These are phyloP conservation scores for Dalbergia oliveri DNA, from an alignment of 306 rosid species.

Conservation along the genomic window DNA sequence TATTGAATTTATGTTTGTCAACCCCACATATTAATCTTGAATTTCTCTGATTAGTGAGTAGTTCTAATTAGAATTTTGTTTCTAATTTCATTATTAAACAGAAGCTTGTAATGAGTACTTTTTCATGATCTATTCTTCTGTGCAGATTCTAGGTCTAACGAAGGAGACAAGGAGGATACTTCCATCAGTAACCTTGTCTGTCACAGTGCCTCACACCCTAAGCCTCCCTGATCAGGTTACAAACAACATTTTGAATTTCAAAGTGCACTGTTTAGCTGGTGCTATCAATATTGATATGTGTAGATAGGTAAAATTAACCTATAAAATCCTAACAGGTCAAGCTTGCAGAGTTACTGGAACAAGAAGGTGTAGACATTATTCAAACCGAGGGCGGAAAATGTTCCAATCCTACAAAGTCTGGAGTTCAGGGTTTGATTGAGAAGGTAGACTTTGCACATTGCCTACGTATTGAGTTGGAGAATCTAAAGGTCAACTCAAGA, in stretches of 20 bases:
- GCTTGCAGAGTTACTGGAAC: conserved; percentile 89
- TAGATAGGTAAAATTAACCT: conserved; percentile 26
- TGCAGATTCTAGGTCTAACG: conserved; percentile 79
- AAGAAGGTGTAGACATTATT: conserved; percentile 84
- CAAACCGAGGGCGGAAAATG: conserved; percentile 98
- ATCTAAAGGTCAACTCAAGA: neutral
- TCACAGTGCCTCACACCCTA: conserved; percentile 94
- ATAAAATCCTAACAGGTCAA: conserved; percentile 64
- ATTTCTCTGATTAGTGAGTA: too few species aligned
- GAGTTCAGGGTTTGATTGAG: conserved; percentile 92
- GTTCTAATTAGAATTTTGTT: too few species aligned
- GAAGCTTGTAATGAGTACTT: conserved; percentile 3
- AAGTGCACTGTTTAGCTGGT: neutral
- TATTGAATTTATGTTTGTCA: conserved; percentile 26
- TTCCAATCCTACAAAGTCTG: conserved; percentile 81
- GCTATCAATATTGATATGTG: conserved; percentile 8
- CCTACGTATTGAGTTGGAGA: conserved; percentile 5
- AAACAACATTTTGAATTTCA: conserved; percentile 29
- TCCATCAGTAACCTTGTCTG: conserved; percentile 78
- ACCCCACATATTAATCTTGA: neutral
- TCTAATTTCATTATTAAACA: neutral
- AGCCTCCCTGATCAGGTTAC: conserved; percentile 94
- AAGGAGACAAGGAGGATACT: conserved; percentile 81
- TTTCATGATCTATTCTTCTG: conserved; percentile 4
- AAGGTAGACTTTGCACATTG: conserved; percentile 63